Base-by-base conservation (phyloP, 129 eudicot genomes). In the Pittosporum tobira region DNA sequence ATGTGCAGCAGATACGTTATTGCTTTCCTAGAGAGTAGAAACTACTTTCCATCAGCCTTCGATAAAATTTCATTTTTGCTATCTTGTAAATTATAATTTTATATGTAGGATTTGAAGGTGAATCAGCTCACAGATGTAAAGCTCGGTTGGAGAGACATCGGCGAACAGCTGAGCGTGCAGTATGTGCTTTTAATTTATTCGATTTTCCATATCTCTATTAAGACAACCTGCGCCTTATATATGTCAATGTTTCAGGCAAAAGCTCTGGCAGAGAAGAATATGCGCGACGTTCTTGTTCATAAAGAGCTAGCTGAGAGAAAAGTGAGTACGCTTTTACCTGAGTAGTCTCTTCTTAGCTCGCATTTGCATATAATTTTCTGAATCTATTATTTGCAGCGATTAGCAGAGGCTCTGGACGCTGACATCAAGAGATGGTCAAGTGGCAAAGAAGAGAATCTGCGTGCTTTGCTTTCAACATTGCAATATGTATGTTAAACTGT, bases 101-200 rank as follows among this genome's bases (percentile, higher is more conserved):
- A n/a, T n/a, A n/a, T n/a, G 75, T 75, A 81, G 88, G 78, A 63
- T 73, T 66, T 72, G 94, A 87, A 67, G 73, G 78, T 71, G 99
- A 93, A 71, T 85, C 99, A 59, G 91, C 94, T 68, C 94, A 93
- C 75, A 77, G 99, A 65, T 79, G 88, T 72, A 87, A 87, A 79
- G 99, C 99, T 67, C 86, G 96, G 60, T 63, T 93, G 47, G 99
- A 93, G 73, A 87, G 99, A 67, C 82, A 93, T 72, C 95, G 74
- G 23, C 76, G 99, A 75, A 93, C 99, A 47, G 94, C 94, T 50
- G 99, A 93, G 66, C 96, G 99, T 55, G 94, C 94, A 21, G 99
- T 93, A 80, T 51, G 90, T 76, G 38, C 48, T 63, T 56, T 5
- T 31, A 36, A 59, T 19, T 26, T 42, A 28, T 37, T 56, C 19